These are phyloP conservation scores for Globisporangium spiculum DNA, from an alignment of 352 stramenopile species.

Conservation along the genomic window DNA sequence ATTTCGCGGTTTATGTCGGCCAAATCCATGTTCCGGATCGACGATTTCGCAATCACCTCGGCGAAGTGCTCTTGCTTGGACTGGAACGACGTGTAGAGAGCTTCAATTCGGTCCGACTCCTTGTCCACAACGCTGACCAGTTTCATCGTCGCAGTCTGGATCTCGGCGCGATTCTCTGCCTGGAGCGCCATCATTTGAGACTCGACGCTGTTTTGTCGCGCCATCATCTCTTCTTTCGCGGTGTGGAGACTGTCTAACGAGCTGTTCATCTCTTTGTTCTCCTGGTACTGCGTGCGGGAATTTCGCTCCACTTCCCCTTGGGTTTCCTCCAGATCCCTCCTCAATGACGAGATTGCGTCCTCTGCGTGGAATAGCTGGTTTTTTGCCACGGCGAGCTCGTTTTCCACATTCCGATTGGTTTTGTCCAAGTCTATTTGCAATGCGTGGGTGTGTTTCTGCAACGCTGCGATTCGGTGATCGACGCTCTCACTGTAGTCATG, in stretches of 20 bases:
- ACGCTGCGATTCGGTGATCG: slow-evolving; percentile 28
- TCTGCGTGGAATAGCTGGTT: slow-evolving; percentile 79
- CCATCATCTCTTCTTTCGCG: slow-evolving; percentile 49
- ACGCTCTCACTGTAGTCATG: slow-evolving; percentile 43
- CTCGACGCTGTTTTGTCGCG: slow-evolving; percentile 55
- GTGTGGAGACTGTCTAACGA: slow-evolving; percentile 40
- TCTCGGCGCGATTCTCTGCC: slow-evolving; percentile 70
- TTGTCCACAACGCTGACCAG: slow-evolving; percentile 76
- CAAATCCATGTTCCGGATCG: slow-evolving; percentile 82
- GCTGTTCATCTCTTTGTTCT: slow-evolving; percentile 44
- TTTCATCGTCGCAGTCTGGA: slow-evolving; percentile 58
- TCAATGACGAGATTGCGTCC: slow-evolving; percentile 55
- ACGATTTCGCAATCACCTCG: slow-evolving; percentile 70
- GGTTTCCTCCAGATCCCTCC: slow-evolving; percentile 57
- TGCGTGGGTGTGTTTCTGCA: slow-evolving; percentile 41
- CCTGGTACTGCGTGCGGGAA: slow-evolving; percentile 47
- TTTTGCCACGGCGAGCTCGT: slow-evolving; percentile 60
- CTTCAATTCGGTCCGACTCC: slow-evolving; percentile 75
- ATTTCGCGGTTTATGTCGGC: slow-evolving; percentile 78
- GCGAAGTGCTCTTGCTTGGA: slow-evolving; percentile 81
- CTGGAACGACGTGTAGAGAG: slow-evolving; percentile 77
- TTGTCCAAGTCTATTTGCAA: slow-evolving; percentile 52
- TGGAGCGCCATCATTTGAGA: slow-evolving; percentile 67
- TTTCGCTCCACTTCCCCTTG: slow-evolving; percentile 58
- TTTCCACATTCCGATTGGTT: slow-evolving; percentile 47